phyloP scores from a whole-genome alignment of 768 basidiomycete genomes.

The Boletus rubescentipes region DNA sequence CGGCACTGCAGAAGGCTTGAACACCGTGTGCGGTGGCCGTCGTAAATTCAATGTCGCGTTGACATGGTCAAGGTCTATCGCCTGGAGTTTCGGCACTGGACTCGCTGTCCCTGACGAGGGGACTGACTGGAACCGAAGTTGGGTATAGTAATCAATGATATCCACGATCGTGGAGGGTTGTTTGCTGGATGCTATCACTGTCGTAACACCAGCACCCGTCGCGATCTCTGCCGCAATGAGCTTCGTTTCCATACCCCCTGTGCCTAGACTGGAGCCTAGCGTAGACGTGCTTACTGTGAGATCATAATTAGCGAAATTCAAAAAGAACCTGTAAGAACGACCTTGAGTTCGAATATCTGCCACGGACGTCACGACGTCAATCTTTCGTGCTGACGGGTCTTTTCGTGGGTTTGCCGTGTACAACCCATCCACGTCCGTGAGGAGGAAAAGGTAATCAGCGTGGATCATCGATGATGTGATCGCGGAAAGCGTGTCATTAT shows the following conservation, averaged over 20 bases:
- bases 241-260: conserved; percentile 99
- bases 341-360: conserved; percentile 79
- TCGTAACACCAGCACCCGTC: conserved; percentile 91
- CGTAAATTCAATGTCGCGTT: conserved; percentile 21
- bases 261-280: conserved; percentile 89
- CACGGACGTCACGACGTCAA: conserved; percentile 82
- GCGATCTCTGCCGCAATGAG: conserved; percentile 98
- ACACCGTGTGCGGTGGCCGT: conserved; percentile 86
- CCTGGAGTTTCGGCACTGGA: conserved; percentile 24
- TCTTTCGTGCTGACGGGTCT: conserved; percentile 76
- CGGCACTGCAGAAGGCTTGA: conserved; percentile 70
- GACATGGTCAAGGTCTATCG: conserved; percentile 26
- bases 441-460: conserved; percentile 93
- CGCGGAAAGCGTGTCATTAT: conserved; percentile 97
- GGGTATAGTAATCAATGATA: conserved; percentile 77
- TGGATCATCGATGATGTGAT: conserved; percentile 98
- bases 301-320: background rate
- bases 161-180: conserved; percentile 68
- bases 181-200: conserved; percentile 85
- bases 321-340: conserved; percentile 28
- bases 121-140: conserved; percentile 37
- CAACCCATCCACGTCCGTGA: conserved; percentile 95
- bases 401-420: conserved; percentile 96
- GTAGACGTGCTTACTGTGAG: conserved; percentile 87
- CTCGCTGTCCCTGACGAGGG: conserved; percentile 36